phyloP scores from a whole-genome alignment of 257 asterid genomes.

The Penstemon newberryi region DNA sequence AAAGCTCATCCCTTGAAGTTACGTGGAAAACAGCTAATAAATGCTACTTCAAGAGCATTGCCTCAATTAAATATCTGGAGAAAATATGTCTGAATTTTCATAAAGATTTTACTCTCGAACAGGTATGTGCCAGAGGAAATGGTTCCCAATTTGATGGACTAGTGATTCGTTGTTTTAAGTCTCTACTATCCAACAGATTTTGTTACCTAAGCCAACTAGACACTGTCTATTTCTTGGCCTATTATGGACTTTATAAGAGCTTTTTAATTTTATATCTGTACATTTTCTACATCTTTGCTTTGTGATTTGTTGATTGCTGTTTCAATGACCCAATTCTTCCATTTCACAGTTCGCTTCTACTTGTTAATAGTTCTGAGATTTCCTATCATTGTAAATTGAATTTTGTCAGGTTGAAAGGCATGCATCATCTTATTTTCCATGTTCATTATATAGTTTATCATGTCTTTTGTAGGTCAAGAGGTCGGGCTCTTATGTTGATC shows the following conservation, averaged over 20 bases:
- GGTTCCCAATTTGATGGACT: neutral
- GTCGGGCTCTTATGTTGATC: constrained; percentile 70
- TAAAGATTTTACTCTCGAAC: constrained; percentile 72
- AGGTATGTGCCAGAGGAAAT: constrained; percentile 47
- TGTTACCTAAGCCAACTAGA: neutral
- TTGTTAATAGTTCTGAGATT: neutral
- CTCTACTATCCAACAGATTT: neutral
- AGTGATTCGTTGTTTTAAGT: constrained; percentile 14
- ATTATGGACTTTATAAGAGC: too few relatives aligned
- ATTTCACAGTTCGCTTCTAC: too few relatives aligned
- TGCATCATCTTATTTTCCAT: neutral
- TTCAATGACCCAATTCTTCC: neutral
- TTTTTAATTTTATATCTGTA: neutral
- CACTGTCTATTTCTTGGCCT: neutral
- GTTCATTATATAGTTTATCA: neutral
- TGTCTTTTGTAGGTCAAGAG: constrained; percentile 55
- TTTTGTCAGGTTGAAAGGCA: neutral
- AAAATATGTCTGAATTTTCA: constrained; percentile 64
- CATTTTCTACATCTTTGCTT: neutral
- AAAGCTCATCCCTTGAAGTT: constrained; percentile 39
- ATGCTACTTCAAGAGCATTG: constrained; percentile 84
- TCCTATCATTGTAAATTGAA: neutral
- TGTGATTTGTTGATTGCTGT: neutral
- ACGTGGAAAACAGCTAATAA: constrained; percentile 67
- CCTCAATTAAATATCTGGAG: constrained; percentile 60